Conservation (phyloP, 768 basidiomycete genomes). For the Holtermanniella nyarrowii region DNA sequence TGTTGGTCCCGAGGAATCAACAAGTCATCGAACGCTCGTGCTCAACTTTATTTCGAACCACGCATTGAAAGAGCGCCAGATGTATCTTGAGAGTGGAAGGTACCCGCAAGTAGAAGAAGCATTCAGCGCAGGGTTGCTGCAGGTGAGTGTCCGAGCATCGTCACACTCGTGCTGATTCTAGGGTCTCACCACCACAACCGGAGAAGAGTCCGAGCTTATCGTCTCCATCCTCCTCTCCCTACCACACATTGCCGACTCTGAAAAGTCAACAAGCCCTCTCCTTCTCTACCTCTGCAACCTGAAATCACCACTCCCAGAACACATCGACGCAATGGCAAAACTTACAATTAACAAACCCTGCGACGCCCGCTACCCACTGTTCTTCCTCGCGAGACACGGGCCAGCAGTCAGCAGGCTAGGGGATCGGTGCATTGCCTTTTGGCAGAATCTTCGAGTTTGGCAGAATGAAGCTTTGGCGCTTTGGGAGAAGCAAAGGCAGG, state of each 20-base stretch:
- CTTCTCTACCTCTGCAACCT: conserved; percentile 2
- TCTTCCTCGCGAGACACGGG: conserved; percentile 15
- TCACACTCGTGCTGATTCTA: neutral
- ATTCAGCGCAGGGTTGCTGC: conserved; percentile 21
- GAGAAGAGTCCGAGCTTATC: conserved; percentile 9
- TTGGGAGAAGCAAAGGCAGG: neutral
- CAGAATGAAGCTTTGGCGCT: neutral
- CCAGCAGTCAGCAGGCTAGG: conserved; percentile 3
- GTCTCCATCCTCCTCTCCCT: conserved; percentile 14
- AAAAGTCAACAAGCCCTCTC: conserved; percentile 7
- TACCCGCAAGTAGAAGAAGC: conserved; percentile 12
- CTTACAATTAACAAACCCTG: conserved; percentile 5
- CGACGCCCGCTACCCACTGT: conserved; percentile 11
- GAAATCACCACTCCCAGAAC: neutral
- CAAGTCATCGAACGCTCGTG: conserved; percentile 4
- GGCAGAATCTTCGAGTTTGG: neutral
- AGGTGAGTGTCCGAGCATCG: neutral
- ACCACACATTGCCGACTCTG: conserved; percentile 14
- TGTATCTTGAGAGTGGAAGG: conserved; percentile 9
- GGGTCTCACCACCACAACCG: neutral
- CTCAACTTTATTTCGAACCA: neutral
- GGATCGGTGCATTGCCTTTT: neutral
- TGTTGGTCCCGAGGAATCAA: conserved; percentile 21
- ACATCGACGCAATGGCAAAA: conserved; percentile 11
- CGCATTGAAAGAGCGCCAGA: neutral